Percentiles rank a stretch among this genome's conserved stretches.
Evolutionary conservation across 2,329 filamentous ascomycete genomes (phyloP).

Genomic region (Stylonectria norvegica): DNA sequence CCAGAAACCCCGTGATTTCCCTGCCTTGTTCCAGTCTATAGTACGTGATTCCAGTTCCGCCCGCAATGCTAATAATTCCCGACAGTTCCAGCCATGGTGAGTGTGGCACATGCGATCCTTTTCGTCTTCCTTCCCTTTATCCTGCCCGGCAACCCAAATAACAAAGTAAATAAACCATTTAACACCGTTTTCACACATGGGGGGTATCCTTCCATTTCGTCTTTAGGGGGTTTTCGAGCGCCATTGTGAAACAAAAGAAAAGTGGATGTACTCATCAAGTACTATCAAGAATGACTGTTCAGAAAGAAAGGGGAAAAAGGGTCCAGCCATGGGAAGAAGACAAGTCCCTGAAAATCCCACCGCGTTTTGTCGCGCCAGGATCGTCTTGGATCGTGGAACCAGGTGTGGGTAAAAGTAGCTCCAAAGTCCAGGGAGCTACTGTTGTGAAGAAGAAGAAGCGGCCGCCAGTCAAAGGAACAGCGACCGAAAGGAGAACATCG

Average conservation of each 20-base stretch:
- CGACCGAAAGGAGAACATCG: neutral
- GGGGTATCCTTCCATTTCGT: slow-evolving; percentile 33
- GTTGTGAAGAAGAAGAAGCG: neutral
- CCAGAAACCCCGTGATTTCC: slow-evolving; percentile 22
- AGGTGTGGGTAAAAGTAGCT: neutral
- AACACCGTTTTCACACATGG: slow-evolving; percentile 25
- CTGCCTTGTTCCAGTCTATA: slow-evolving; percentile 28
- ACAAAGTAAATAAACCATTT: slow-evolving; percentile 15
- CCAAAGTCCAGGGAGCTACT: neutral
- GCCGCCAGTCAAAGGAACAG: neutral
- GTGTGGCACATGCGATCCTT: slow-evolving; percentile 26
- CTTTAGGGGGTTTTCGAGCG: slow-evolving; percentile 30
- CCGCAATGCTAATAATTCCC: slow-evolving; percentile 25
- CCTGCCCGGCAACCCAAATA: slow-evolving; percentile 15
- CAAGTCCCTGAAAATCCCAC: slow-evolving; percentile 8
- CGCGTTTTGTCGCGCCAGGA: slow-evolving; percentile 11
- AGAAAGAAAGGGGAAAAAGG: slow-evolving; percentile 11
- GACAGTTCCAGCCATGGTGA: slow-evolving; percentile 22
- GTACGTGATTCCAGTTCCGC: slow-evolving; percentile 24
- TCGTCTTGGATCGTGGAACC: slow-evolving; percentile 9
- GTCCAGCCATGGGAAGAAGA: slow-evolving; percentile 16
- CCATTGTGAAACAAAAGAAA: slow-evolving; percentile 27
- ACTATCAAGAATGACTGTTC: slow-evolving; percentile 19
- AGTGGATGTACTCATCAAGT: slow-evolving; percentile 17
- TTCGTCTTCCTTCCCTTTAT: slow-evolving; percentile 21